Conservation (phyloP, 768 basidiomycete species). For the Agaricus sinodeliciosus region DNA sequence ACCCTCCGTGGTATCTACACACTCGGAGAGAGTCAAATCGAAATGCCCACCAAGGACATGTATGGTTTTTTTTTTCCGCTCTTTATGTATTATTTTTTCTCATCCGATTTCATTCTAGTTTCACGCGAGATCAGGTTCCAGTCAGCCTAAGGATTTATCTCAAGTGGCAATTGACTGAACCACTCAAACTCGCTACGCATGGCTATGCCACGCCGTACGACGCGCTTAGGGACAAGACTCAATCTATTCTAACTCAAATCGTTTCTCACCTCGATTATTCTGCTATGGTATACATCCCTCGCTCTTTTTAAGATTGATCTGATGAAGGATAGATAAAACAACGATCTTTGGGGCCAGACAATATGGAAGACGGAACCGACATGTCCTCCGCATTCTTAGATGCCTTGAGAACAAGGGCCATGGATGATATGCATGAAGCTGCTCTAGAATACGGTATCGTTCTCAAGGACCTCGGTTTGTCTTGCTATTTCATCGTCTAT, state of each 20-base stretch:
- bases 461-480: constrained; percentile 68
- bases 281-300: constrained; percentile 28
- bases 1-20: constrained; percentile 77
- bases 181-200: constrained; percentile 67
- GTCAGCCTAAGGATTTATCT: constrained; percentile 80
- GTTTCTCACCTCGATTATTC: constrained; percentile 64
- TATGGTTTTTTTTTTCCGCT: constrained; percentile 26
- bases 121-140: constrained; percentile 83
- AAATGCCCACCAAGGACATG: constrained; percentile 88
- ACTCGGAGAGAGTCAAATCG: constrained; percentile 76
- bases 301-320: background rate
- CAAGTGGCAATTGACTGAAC: constrained; percentile 59
- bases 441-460: constrained; percentile 81
- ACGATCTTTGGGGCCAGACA: constrained; percentile 70
- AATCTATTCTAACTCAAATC: constrained; percentile 82
- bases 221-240: constrained; percentile 74
- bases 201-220: constrained; percentile 83
- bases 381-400: constrained; percentile 75
- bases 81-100: background rate
- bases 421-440: constrained; percentile 82
- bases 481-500: background rate
- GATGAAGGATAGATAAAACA: constrained; percentile 54
- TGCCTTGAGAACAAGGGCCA: constrained; percentile 72
- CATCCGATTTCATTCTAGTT: constrained; percentile 31
- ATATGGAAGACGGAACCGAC: constrained; percentile 64